Evolutionary conservation across 345 rosid genomes (phyloP), one percentile per base, ranked within the genome.

Genomic region (Orychophragmus violaceus): DNA sequence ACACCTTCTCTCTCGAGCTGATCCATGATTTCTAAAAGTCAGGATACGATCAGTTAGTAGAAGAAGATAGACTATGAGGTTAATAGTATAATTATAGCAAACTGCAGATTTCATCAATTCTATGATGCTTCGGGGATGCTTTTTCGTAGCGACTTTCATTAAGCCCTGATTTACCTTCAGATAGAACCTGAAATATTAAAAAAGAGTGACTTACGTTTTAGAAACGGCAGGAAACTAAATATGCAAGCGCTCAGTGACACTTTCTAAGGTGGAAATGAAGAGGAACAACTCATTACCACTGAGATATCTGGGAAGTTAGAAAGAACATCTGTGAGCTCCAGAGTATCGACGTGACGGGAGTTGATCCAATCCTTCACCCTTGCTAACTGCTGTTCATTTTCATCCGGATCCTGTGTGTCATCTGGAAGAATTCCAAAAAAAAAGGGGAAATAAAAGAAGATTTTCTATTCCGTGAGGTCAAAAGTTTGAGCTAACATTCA

Each of bases 281-380:
- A 42, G 29, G 30, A 66, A 59, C 32, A 61, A 27, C 12, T 36
- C 23, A 66, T 77, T 79, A 85, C 99, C 71, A 82, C 77, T 72
- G 99, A 87, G 77, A 90, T 87, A 71, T 87, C 95, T 8, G 91
- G 83, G 74, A 94, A 88, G 75, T 82, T 81, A 21, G 97, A 83
- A 63, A 90, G 91, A 56, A 88, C 66, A 59, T 88, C 99, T 62
- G 84, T 80, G 50, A 90, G 82, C 69, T 77, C 86, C 61, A 94
- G 29, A 46, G 79, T 77, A 51, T 83, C 75, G 17, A 81, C 77
- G 60, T 80, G 93, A 62, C 59, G 69, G 52, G 75, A 63, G 64
- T 48, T 76, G 68, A 88, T 79, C 99, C 99, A 94, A 17, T 84
- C 83, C 78, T 87, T 94, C 69, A 90, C 93, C 77, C 88, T 85